These are phyloP conservation scores for Lagenidium sp. DNA, from an alignment of 352 stramenopile genomes.

Conservation along the genomic window DNA sequence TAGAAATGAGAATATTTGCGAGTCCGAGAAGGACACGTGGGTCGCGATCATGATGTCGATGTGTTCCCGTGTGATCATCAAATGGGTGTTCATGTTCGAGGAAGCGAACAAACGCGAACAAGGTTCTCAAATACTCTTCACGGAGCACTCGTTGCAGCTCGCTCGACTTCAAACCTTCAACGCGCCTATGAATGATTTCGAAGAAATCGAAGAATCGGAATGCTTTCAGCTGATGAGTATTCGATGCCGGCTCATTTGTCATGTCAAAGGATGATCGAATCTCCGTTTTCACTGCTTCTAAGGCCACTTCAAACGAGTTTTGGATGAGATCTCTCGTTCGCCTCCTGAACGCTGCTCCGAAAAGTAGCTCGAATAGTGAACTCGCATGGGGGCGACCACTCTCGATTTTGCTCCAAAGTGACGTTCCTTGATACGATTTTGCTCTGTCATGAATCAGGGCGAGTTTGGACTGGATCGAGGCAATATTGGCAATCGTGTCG, in stretches of 20 bases:
- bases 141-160: constrained; percentile 69
- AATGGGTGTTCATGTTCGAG: constrained; percentile 55
- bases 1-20: constrained; percentile 57
- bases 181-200: constrained; percentile 57
- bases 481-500: constrained; percentile 42
- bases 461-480: constrained; percentile 49
- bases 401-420: constrained; percentile 25
- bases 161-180: constrained; percentile 48
- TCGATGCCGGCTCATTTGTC: constrained; percentile 10
- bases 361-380: constrained; percentile 56
- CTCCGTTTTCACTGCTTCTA: constrained; percentile 57
- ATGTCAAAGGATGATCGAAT: constrained; percentile 31
- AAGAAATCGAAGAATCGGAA: constrained; percentile 78
- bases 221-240: constrained; percentile 22
- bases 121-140: constrained; percentile 64
- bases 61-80: neutral
- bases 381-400: neutral
- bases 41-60: neutral
- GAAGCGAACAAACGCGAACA: constrained; percentile 67
- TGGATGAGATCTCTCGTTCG: constrained; percentile 64
- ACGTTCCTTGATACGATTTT: constrained; percentile 20
- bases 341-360: constrained; percentile 50
- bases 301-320: constrained; percentile 62
- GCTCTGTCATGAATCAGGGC: constrained; percentile 24
- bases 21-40: constrained; percentile 38